Percentiles rank a stretch among this genome's conserved stretches.
phyloP scores from a whole-genome alignment of 805 yeast species.

The Deakozyma indianensis region DNA sequence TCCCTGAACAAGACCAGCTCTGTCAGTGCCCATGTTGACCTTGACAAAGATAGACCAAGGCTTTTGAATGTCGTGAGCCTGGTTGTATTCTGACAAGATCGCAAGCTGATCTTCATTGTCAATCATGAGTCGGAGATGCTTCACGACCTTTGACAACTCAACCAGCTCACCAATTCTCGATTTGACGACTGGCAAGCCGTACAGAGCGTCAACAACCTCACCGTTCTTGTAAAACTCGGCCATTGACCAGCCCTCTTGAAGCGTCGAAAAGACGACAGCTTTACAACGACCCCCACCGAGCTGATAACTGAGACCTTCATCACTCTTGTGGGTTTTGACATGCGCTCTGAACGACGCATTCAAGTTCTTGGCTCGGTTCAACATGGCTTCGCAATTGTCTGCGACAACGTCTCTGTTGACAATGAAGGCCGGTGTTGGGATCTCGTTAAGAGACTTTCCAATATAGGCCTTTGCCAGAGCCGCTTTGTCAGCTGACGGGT shows the following conservation, averaged over 20 bases:
- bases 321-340: constrained; percentile 61
- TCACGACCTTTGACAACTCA: constrained; percentile 27
- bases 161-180: constrained; percentile 34
- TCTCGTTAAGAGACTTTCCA: constrained; percentile 30
- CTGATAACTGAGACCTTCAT: constrained; percentile 43
- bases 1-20: constrained; percentile 43
- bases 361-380: constrained; percentile 27
- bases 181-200: constrained; percentile 44
- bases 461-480: constrained; percentile 16
- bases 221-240: constrained; percentile 26
- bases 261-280: constrained; percentile 52
- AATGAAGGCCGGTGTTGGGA: constrained; percentile 49
- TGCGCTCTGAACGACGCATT: constrained; percentile 47
- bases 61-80: constrained; percentile 12
- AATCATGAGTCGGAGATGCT: constrained; percentile 36
- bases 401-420: constrained; percentile 29
- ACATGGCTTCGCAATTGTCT: constrained; percentile 36
- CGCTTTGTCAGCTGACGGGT: constrained; percentile 9
- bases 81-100: constrained; percentile 27
- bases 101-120: constrained; percentile 47
- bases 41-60: constrained; percentile 57
- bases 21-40: constrained; percentile 53
- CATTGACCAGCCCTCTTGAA: constrained; percentile 49
- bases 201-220: constrained; percentile 33
- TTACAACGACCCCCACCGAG: constrained; percentile 29